Conservation (phyloP, 805 yeast species). For the Saccharomycopsis babjevae region DNA sequence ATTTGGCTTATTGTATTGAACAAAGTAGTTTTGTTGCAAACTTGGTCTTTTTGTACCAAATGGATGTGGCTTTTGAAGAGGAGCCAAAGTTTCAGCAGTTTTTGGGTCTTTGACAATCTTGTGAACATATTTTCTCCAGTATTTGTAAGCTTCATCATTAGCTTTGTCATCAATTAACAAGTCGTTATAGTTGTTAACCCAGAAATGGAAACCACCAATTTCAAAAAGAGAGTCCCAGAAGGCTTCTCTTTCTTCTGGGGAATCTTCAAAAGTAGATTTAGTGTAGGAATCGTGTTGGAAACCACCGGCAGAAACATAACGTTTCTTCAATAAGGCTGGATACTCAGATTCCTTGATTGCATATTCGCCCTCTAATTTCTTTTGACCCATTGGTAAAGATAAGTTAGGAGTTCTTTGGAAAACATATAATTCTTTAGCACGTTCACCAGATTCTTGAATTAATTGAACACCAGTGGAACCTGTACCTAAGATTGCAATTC, state of each 20-base stretch:
- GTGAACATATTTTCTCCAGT: slow-evolving; percentile 16
- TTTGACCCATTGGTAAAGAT: slow-evolving; percentile 20
- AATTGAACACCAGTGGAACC: slow-evolving; percentile 23
- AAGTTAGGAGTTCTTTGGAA: slow-evolving; percentile 21
- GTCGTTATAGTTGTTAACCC: slow-evolving; percentile 22
- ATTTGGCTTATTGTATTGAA: slow-evolving; percentile 17
- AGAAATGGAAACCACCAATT: slow-evolving; percentile 24
- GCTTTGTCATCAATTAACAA: slow-evolving; percentile 14
- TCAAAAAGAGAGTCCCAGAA: slow-evolving; percentile 20
- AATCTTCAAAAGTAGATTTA: slow-evolving; percentile 17
- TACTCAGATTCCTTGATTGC: slow-evolving; percentile 3
- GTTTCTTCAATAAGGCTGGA: slow-evolving; percentile 11
- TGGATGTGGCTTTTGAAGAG: slow-evolving; percentile 18
- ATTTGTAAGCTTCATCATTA: slow-evolving; percentile 17
- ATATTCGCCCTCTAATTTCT: not conserved
- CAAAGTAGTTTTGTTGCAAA: slow-evolving; percentile 19
- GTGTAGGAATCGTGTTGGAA: not conserved
- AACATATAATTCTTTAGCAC: slow-evolving; percentile 16
- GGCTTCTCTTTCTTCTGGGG: slow-evolving; percentile 18
- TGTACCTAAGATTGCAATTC: slow-evolving; percentile 20
- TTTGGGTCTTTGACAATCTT: slow-evolving; percentile 18
- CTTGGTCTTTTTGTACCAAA: slow-evolving; percentile 20
- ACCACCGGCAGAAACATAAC: slow-evolving; percentile 21
- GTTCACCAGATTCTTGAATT: slow-evolving; percentile 18
- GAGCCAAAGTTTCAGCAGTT: slow-evolving; percentile 17